Conservation (phyloP, 2,329 filamentous ascomycete genomes). For the Aspergillus sp. region DNA sequence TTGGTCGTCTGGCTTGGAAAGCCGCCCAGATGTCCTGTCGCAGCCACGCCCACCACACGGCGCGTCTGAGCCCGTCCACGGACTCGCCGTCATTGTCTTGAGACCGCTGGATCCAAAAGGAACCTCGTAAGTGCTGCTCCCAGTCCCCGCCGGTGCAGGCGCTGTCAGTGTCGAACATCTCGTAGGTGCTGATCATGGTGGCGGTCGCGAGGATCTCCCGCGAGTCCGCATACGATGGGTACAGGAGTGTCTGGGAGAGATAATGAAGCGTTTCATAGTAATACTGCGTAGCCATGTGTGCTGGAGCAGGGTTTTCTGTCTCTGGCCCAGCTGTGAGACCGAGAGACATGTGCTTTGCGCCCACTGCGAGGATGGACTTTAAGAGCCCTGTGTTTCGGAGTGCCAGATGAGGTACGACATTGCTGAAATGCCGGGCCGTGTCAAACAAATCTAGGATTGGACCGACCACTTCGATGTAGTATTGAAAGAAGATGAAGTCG, state of each 20-base stretch:
- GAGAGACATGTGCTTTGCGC: constrained; percentile 16
- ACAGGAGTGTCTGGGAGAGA: constrained; percentile 22
- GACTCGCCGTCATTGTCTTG: constrained; percentile 57
- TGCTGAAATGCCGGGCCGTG: constrained; percentile 11
- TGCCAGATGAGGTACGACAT: constrained; percentile 10
- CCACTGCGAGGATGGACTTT: constrained; percentile 23
- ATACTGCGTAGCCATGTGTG: constrained; percentile 17
- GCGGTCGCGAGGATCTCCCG: constrained; percentile 23
- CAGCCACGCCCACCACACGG: constrained; percentile 63
- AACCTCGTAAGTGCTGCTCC: constrained; percentile 58
- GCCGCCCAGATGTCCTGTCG: constrained; percentile 62
- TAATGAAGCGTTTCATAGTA: constrained; percentile 25
- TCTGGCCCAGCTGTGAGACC: constrained; percentile 4
- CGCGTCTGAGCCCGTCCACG: constrained; percentile 50
- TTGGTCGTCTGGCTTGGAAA: constrained; percentile 51
- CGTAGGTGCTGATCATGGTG: constrained; percentile 42
- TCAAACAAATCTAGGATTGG: constrained; percentile 12
- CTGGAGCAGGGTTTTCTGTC: constrained; percentile 4
- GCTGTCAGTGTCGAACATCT: constrained; percentile 56
- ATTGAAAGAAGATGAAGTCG: constrained; percentile 10
- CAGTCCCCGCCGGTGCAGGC: constrained; percentile 52
- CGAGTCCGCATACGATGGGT: constrained; percentile 17
- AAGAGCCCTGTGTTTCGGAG: constrained; percentile 19
- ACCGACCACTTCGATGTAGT: constrained; percentile 12
- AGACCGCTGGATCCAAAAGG: constrained; percentile 60